Evolutionary conservation across 1,139 yeast genomes (phyloP), one percentile per base, ranked within the genome.

Genomic region (Hyphopichia fennica): DNA sequence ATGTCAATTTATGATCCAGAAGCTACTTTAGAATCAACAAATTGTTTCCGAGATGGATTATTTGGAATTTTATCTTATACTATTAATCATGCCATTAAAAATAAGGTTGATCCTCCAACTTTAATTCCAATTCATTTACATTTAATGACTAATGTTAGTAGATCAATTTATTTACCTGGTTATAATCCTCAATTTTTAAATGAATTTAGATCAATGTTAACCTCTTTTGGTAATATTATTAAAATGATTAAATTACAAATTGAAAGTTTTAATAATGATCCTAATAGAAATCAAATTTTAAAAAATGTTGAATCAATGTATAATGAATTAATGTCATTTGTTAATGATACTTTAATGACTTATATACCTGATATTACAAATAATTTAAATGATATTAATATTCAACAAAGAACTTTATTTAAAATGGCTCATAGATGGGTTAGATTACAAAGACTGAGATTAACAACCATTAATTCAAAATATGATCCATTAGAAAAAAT

Each of bases 1-100:
- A 71, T 70, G 74, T 60, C 75, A 10, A 63, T 71, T 16, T 72
- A 72, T 48, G 77, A 72, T 44, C 77, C 77, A 0, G 75, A 69
- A 46, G 75, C 74, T 5, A 69, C 75, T 0, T 49, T 63, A n/a
- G 52, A 64, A 45, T 68, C 75, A 30, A 60, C 65, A 17, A 58
- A 56, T 35, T 72, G 78, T 45, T 72, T 71, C 45, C 55, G 75
- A 31, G 75, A 72, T 45, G 78, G 78, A 1, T 54, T 72, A 37
- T 68, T 72, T 45, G 58, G 71, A 30, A 65, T 71, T 19, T 63
- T 72, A 47, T 54, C 61, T 16, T 63, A 66, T 51, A 58, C 67
- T 43, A 46, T 63, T 34, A 56, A 60, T 35, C 41, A 56, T 9
- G 54, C 64, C 5, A 48, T 52, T 22, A 60, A 58, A 37, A 52